These are phyloP conservation scores for Coffea humblotiana DNA, from an alignment of 305 asterid species.

Conservation along the genomic window DNA sequence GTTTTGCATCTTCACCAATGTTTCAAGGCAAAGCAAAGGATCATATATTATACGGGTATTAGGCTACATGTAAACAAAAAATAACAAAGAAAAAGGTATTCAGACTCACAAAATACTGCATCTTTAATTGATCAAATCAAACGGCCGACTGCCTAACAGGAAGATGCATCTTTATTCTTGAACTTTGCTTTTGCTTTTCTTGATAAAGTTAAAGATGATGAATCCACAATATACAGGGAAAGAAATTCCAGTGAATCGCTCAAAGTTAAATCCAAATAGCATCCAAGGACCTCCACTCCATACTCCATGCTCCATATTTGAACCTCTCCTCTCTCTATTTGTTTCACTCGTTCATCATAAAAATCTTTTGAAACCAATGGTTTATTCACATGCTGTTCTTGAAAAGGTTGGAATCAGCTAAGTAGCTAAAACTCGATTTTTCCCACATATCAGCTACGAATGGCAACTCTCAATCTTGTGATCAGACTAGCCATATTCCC, in stretches of 20 bases:
- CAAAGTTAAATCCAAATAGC: slow-evolving; percentile 20
- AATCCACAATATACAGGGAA: slow-evolving; percentile 27
- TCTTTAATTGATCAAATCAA: slow-evolving; percentile 19
- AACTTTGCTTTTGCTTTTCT: slow-evolving; percentile 43
- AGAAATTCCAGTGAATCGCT: slow-evolving; percentile 4
- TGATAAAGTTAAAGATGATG: slow-evolving; percentile 44
- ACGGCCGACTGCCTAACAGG: slow-evolving; percentile 19
- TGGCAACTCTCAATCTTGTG: slow-evolving; percentile 22
- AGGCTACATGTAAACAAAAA: slow-evolving; percentile 9
- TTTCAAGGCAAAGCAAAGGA: slow-evolving; percentile 12
- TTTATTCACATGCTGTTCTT: background rate
- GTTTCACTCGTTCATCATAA: slow-evolving; percentile 8
- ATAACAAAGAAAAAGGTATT: no score
- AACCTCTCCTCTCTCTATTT: background rate
- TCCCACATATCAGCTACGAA: slow-evolving; percentile 6
- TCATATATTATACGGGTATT: slow-evolving; percentile 4
- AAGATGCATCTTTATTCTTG: slow-evolving; percentile 32
- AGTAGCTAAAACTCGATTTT: background rate
- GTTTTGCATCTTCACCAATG: background rate
- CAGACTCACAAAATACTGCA: slow-evolving; percentile 10
- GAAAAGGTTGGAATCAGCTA: background rate
- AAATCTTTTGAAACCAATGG: slow-evolving; percentile 22
- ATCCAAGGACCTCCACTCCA: slow-evolving; percentile 17
- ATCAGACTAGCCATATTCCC: slow-evolving; percentile 10
- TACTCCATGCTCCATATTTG: background rate